Conservation (phyloP, 2,329 filamentous ascomycete genomes). For the Endoconidiophora laricicola region DNA sequence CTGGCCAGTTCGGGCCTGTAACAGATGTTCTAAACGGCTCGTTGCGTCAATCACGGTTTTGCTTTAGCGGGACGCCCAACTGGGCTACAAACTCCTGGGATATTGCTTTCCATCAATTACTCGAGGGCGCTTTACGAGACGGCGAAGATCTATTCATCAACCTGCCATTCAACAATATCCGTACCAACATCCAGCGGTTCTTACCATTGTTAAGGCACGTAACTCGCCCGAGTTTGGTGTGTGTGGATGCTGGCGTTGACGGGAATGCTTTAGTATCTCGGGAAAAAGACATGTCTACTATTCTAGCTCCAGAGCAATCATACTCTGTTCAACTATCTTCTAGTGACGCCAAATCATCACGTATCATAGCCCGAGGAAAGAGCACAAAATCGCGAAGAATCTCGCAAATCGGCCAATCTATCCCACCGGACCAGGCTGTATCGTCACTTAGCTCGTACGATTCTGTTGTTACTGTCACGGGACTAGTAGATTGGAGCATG, state of each 20-base stretch:
- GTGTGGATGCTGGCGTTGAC: constrained; percentile 35
- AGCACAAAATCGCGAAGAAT: neutral
- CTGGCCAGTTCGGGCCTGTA: constrained; percentile 29
- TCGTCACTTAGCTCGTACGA: neutral
- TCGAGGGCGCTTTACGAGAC: constrained; percentile 41
- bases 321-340: too few relatives aligned
- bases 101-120: constrained; percentile 36
- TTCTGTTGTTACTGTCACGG: constrained; percentile 24
- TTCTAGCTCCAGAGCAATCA: neutral
- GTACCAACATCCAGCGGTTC: constrained; percentile 34
- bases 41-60: constrained; percentile 2
- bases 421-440: neutral
- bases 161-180: constrained; percentile 38
- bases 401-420: neutral
- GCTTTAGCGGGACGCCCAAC: constrained; percentile 6
- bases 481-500: constrained; percentile 41
- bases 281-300: neutral
- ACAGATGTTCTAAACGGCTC: constrained; percentile 13
- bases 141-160: constrained; percentile 42
- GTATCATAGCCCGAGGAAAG: neutral
- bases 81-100: constrained; percentile 29
- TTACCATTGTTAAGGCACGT: constrained; percentile 35
- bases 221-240: constrained; percentile 32
- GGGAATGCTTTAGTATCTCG: constrained; percentile 30
- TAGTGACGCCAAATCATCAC: too few relatives aligned